Conservation (phyloP, 2,329 filamentous ascomycete species). For the Alternaria dauci region DNA sequence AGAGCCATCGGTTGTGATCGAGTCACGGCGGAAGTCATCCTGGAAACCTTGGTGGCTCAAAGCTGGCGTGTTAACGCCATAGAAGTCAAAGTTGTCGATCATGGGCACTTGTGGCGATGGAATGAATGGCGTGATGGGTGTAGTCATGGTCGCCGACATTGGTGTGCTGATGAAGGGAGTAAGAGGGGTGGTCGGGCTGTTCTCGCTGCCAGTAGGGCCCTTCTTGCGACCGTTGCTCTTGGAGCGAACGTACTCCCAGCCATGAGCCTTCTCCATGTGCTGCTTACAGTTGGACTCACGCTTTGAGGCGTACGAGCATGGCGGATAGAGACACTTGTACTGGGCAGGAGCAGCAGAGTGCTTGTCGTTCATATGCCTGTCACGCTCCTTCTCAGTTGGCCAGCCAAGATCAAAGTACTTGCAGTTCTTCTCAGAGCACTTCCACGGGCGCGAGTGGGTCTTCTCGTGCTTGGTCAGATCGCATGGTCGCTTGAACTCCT, state of each 20-base stretch:
- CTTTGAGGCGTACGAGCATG: slow-evolving; percentile 94
- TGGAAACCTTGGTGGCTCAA: slow-evolving; percentile 41
- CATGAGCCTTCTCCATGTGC: slow-evolving; percentile 97
- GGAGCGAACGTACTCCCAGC: slow-evolving; percentile 87
- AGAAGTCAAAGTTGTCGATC: slow-evolving; percentile 43
- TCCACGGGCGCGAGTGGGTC: slow-evolving; percentile 95
- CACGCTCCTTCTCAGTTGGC: slow-evolving; percentile 97
- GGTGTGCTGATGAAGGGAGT: slow-evolving; percentile 51
- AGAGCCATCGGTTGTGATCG: slow-evolving; percentile 48
- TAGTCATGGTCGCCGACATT: slow-evolving; percentile 44
- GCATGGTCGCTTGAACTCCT: slow-evolving; percentile 96
- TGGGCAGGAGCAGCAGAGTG: slow-evolving; percentile 82
- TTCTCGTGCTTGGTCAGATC: slow-evolving; percentile 98
- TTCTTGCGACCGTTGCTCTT: slow-evolving; percentile 78
- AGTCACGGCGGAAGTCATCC: slow-evolving; percentile 49
- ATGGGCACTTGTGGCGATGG: slow-evolving; percentile 55
- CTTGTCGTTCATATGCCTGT: slow-evolving; percentile 95
- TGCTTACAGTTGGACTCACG: slow-evolving; percentile 97
- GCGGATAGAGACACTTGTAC: slow-evolving; percentile 82
- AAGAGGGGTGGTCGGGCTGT: slow-evolving; percentile 42
- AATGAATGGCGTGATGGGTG: slow-evolving; percentile 50
- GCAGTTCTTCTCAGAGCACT: slow-evolving; percentile 83
- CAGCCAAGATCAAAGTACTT: slow-evolving; percentile 91
- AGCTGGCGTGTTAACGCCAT: slow-evolving; percentile 45
- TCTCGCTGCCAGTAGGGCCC: slow-evolving; percentile 34